A percentile compares a stretch with the other conserved stretches of the same genome.
These are phyloP conservation scores for Penicillium silybi DNA, from an alignment of 495 filamentous ascomycete genomes.

Conservation along the genomic window DNA sequence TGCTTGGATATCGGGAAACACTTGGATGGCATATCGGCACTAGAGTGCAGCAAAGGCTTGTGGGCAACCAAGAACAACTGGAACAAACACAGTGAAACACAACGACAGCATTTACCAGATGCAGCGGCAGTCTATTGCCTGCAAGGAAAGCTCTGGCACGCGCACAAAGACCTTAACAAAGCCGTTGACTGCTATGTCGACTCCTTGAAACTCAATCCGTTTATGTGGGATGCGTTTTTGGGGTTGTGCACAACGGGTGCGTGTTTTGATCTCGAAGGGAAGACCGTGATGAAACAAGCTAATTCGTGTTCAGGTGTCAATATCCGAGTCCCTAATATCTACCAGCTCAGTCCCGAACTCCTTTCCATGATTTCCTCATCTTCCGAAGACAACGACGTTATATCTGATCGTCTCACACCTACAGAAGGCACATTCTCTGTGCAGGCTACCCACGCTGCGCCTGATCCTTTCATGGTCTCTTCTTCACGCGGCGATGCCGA, in stretches of 20 bases:
- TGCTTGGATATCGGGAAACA: slow-evolving; percentile 74
- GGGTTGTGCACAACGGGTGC: slow-evolving; percentile 68
- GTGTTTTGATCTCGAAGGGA: slow-evolving; percentile 11
- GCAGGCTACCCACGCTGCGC: slow-evolving; percentile 36
- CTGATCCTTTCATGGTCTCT: slow-evolving; percentile 47
- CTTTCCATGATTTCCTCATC: slow-evolving; percentile 43
- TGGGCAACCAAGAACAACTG: slow-evolving; percentile 72
- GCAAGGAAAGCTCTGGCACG: slow-evolving; percentile 81
- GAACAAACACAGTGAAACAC: slow-evolving; percentile 66
- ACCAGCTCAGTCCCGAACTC: slow-evolving; percentile 70
- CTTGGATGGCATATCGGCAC: slow-evolving; percentile 71
- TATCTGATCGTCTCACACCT: slow-evolving; percentile 34
- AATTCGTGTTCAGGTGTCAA: slow-evolving; percentile 57
- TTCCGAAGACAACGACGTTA: slow-evolving; percentile 33
- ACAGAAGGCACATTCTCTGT: slow-evolving; percentile 39
- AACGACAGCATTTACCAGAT: slow-evolving; percentile 68
- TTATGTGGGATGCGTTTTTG: slow-evolving; percentile 97
- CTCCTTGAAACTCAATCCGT: slow-evolving; percentile 84
- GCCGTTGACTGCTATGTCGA: slow-evolving; percentile 82
- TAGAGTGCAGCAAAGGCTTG: slow-evolving; percentile 67
- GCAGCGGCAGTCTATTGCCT: slow-evolving; percentile 75
- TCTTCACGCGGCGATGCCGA: slow-evolving; percentile 38
- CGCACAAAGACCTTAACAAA: slow-evolving; percentile 72
- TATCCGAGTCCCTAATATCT: slow-evolving; percentile 78
- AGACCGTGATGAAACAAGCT: slow-evolving; percentile 3